These are phyloP conservation scores for Paecilomyces sp. DNA, from an alignment of 2,329 filamentous ascomycete genomes.

Conservation along the genomic window DNA sequence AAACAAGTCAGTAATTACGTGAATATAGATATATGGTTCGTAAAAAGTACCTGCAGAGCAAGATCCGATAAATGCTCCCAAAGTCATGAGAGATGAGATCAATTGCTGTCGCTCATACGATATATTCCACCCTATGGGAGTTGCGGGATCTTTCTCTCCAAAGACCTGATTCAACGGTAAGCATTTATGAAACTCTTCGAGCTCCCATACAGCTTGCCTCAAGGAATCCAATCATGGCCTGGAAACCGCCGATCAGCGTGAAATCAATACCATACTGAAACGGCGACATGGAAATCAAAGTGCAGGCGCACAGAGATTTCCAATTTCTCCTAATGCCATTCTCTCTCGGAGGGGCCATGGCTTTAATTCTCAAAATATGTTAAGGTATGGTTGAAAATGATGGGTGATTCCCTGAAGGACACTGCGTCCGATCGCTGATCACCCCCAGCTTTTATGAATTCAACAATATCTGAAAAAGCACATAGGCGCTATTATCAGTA, in stretches of 20 bases:
- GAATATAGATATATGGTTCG: background rate
- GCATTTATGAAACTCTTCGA: background rate
- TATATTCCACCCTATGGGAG: slow-evolving; percentile 26
- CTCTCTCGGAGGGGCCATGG: background rate
- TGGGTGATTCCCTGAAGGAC: background rate
- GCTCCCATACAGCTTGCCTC: slow-evolving; percentile 6
- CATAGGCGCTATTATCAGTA: background rate
- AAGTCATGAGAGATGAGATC: slow-evolving; percentile 40
- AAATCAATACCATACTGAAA: slow-evolving; percentile 25
- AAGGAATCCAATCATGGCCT: slow-evolving; percentile 23
- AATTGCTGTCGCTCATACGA: slow-evolving; percentile 35
- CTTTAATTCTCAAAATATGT: background rate
- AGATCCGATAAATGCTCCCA: slow-evolving; percentile 40
- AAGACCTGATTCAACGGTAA: slow-evolving; percentile 11
- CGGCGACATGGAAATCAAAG: slow-evolving; percentile 23
- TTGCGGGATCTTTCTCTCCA: slow-evolving; percentile 13
- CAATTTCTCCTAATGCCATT: slow-evolving; percentile 12
- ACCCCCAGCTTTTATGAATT: background rate
- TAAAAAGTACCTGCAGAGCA: slow-evolving; percentile 22
- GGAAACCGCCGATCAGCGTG: slow-evolving; percentile 23
- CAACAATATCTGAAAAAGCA: background rate
- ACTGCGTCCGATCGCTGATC: background rate
- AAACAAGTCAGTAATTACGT: background rate
- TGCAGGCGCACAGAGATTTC: slow-evolving; percentile 16
- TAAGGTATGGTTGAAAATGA: background rate